phyloP scores from a whole-genome alignment of 257 asterid species.

The Plantago ovata region DNA sequence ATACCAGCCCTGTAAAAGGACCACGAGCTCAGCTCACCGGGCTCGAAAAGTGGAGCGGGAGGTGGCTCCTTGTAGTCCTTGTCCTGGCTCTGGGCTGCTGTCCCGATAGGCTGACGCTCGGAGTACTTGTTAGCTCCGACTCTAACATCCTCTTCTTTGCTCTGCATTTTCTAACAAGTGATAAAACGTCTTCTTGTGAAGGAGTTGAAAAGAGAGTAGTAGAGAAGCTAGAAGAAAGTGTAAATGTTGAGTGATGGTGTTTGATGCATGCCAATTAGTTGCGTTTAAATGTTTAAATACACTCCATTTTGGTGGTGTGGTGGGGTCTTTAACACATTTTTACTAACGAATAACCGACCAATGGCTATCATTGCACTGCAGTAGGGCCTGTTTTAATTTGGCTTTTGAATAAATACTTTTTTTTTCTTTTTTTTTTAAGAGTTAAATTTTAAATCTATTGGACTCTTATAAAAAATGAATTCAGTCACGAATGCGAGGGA shows the following conservation, averaged over 20 bases:
- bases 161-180: slow-evolving; percentile 21
- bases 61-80: slow-evolving; percentile 48
- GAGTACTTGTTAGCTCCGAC: slow-evolving; percentile 39
- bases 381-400: too few species aligned
- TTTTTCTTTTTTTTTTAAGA: neutral
- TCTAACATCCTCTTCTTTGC: slow-evolving; percentile 42
- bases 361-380: too few species aligned
- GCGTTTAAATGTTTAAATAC: slow-evolving; percentile 20
- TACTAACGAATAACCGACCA: slow-evolving; percentile 32
- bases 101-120: slow-evolving; percentile 43
- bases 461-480: too few species aligned
- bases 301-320: neutral
- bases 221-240: too few species aligned
- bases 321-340: slow-evolving; percentile 14
- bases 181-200: neutral
- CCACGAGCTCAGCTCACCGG: slow-evolving; percentile 39
- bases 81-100: slow-evolving; percentile 48
- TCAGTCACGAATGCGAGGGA: too few species aligned
- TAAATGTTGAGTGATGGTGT: slow-evolving; percentile 13
- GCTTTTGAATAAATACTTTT: too few species aligned
- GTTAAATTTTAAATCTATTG: too few species aligned
- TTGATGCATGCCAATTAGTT: slow-evolving; percentile 8
- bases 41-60: slow-evolving; percentile 37
- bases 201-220: neutral
- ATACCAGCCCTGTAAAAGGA: slow-evolving; percentile 46